Percentiles rank a stretch among this genome's conserved stretches.
phyloP scores from a whole-genome alignment of 352 stramenopile genomes.

The Phytophthora multivora region DNA sequence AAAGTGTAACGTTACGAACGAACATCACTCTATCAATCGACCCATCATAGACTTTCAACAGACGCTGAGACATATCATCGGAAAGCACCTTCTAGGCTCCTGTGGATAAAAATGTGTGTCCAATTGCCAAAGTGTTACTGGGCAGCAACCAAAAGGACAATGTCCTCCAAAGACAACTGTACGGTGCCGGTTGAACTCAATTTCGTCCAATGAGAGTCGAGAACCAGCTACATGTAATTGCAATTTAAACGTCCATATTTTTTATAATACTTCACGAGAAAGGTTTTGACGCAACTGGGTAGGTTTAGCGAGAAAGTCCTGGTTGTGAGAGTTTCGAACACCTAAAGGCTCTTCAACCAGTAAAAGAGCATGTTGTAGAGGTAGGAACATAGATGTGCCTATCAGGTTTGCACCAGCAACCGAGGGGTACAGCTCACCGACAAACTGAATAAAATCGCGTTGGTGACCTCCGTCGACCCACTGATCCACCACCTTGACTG shows the following conservation, averaged over 20 bases:
- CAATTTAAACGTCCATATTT: background rate
- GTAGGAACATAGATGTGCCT: constrained; percentile 2
- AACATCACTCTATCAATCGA: constrained; percentile 12
- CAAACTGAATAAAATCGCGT: background rate
- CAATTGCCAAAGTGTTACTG: constrained; percentile 7
- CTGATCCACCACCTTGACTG: background rate
- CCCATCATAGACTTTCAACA: background rate
- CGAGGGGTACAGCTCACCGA: background rate
- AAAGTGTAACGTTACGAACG: constrained; percentile 3
- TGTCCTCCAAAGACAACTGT: constrained; percentile 1
- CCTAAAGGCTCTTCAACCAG: background rate
- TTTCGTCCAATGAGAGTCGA: background rate
- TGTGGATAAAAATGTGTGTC: constrained; percentile 6
- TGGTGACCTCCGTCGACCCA: background rate
- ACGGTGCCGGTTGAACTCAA: constrained; percentile 6
- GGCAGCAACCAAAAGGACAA: constrained; percentile 3
- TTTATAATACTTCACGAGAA: constrained; percentile 6
- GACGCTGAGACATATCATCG: background rate
- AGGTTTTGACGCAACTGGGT: background rate
- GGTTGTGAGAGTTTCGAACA: background rate
- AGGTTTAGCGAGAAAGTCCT: background rate
- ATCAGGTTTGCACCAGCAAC: constrained; percentile 1
- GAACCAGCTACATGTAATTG: constrained; percentile 2
- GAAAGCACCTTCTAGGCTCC: background rate
- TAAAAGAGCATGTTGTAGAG: background rate